Base-by-base conservation (phyloP, 371 early-diverging fungal genomes). In the Mortierella sp. region DNA sequence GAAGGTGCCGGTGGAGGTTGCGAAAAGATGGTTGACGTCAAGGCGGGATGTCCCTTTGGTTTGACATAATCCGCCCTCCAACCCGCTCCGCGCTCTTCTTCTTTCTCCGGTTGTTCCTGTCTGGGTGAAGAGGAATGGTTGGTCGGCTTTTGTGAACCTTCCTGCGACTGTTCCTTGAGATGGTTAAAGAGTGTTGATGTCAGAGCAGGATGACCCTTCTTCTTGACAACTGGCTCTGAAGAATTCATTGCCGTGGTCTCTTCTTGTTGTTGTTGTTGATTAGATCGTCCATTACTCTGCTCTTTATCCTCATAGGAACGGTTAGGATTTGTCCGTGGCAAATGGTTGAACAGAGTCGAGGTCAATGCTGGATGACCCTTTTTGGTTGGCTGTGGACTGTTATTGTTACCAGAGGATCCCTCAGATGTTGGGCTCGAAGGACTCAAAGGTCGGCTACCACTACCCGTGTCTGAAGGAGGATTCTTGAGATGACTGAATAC, bases 291-390 rank as follows among this genome's bases (percentile, higher is more conserved):
- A 14, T 34, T 34, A 21, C 24, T 37, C 14, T 24, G 24, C 14
- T 60, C 51, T 0, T 56, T 39, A 7, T 60, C 51, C 0, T 56
- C 46, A 7, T 30, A 37, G 21, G 14, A 3, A 15, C 30, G 51
- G 23, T 51, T 44, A 24, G 50, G 39, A n/a, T 52, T 31, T 6
- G 52, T 43, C 24, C 52, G n/a, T 39, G 65, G 28, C 62, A 53
- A 44, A 23, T 70, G 64, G n/a, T 56, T 51, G 37, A 72, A 72
- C 46, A 73, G 57, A 6, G 62, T 61, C 24, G 75, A 73, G 12
- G 75, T 73, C 50, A 73, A 51, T 9, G 75, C 75, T 60, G 75
- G 64, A 27, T 67, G 67, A 24, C 68, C 68, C 51, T 72, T 72
- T 49, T 56, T 66, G 41, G 27, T 34, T 3, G 24, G 32, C 48